Percentiles rank a stretch among this genome's conserved stretches.
These are phyloP conservation scores for Backusella macrospora DNA, from an alignment of 192 early-diverging fungal species.

Conservation along the genomic window DNA sequence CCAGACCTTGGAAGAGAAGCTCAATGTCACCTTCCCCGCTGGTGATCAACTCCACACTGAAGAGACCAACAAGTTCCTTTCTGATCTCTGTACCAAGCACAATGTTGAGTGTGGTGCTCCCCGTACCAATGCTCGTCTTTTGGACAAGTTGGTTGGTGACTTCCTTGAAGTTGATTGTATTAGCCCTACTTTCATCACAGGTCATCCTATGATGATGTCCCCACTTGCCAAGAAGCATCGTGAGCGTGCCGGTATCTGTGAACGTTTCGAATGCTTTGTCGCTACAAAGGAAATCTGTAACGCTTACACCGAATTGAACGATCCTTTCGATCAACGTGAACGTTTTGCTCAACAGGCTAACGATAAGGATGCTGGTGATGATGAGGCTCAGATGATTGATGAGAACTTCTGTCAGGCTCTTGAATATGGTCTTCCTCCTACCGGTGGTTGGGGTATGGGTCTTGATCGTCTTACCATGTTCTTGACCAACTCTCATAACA, in stretches of 20 bases:
- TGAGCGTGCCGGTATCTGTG: constrained; percentile 85
- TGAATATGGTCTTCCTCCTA: constrained; percentile 97
- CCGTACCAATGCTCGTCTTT: constrained; percentile 87
- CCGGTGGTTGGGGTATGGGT: constrained; percentile 93
- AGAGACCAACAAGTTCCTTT: constrained; percentile 88
- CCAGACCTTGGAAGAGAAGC: constrained; percentile 84
- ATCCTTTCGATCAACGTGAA: constrained; percentile 98
- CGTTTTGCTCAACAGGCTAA: constrained; percentile 96
- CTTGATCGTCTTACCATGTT: constrained; percentile 98
- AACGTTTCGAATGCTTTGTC: constrained; percentile 98
- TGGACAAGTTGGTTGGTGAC: constrained; percentile 94
- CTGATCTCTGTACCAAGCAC: constrained; percentile 93
- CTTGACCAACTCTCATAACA: constrained; percentile 97
- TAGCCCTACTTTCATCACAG: constrained; percentile 92
- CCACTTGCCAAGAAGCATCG: constrained; percentile 98
- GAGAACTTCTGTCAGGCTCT: constrained; percentile 96
- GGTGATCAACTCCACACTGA: constrained; percentile 79
- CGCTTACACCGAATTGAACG: constrained; percentile 99
- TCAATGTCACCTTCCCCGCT: constrained; percentile 90
- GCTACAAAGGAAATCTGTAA: constrained; percentile 99
- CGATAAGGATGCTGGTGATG: constrained; percentile 98
- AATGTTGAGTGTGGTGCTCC: constrained; percentile 94
- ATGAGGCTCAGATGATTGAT: constrained; percentile 98
- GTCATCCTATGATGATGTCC: constrained; percentile 99
- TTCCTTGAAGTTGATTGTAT: constrained; percentile 79